phyloP scores from a whole-genome alignment of 768 basidiomycete species.

The Daedaleopsis sinensis region DNA sequence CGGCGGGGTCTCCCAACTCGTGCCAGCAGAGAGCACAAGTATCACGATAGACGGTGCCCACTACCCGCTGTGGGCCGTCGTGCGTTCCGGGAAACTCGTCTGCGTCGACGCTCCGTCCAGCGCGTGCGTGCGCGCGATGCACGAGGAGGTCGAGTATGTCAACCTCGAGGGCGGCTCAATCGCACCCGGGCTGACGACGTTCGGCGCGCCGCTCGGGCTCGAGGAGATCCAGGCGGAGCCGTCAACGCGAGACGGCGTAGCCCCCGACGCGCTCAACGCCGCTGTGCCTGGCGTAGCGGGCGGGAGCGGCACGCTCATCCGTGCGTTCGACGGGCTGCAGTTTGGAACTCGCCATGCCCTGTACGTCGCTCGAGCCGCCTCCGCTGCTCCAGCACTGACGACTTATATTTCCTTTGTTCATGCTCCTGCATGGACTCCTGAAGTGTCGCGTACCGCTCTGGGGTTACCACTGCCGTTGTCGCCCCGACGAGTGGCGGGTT shows the following conservation, averaged over 20 bases:
- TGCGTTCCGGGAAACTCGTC: constrained; percentile 53
- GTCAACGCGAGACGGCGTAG: constrained; percentile 56
- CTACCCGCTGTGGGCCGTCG: constrained; percentile 45
- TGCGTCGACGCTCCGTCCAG: constrained; percentile 49
- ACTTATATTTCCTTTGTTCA: constrained; percentile 29
- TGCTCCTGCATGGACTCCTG: not conserved
- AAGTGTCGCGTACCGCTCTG: constrained; percentile 73
- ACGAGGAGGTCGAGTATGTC: constrained; percentile 37
- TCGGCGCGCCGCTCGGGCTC: constrained; percentile 64
- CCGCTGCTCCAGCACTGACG: constrained; percentile 44
- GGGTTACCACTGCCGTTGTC: constrained; percentile 71
- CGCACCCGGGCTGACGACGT: constrained; percentile 54
- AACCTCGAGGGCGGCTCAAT: constrained; percentile 70
- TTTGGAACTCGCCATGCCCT: constrained; percentile 63
- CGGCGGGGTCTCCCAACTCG: too few species aligned
- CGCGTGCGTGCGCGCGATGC: not conserved
- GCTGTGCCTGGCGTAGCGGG: constrained; percentile 39
- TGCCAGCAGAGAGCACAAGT: constrained; percentile 34
- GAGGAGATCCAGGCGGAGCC: constrained; percentile 68
- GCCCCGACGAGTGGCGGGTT: constrained; percentile 61
- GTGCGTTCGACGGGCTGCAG: constrained; percentile 74
- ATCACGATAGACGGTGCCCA: constrained; percentile 8
- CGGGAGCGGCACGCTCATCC: constrained; percentile 44
- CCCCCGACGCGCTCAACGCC: constrained; percentile 46
- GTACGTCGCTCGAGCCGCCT: constrained; percentile 35